phyloP scores from a whole-genome alignment of 2,329 filamentous ascomycete species.

The Coccinonectria pachysandricola region DNA sequence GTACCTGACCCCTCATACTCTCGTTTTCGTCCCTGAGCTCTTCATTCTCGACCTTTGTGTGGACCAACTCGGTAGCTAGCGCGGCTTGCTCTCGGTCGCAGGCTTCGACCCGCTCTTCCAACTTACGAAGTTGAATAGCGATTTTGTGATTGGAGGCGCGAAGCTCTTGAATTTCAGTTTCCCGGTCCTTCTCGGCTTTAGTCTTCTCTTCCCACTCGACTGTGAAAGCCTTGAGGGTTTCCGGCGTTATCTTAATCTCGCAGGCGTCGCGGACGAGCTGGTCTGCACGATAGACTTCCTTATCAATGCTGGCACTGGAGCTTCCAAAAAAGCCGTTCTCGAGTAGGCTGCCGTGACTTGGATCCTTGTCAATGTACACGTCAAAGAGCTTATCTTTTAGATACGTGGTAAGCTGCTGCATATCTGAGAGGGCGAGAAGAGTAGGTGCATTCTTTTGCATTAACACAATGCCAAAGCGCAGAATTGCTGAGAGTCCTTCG shows the following conservation, averaged over 20 bases:
- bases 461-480: constrained; percentile 88
- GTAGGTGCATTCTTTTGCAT: constrained; percentile 88
- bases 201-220: constrained; percentile 89
- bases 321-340: constrained; percentile 97
- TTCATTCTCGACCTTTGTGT: constrained; percentile 88
- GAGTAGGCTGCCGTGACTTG: constrained; percentile 82
- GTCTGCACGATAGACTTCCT: constrained; percentile 92
- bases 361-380: constrained; percentile 90
- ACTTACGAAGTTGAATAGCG: constrained; percentile 63
- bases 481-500: constrained; percentile 83
- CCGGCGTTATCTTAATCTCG: constrained; percentile 72
- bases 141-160: constrained; percentile 56
- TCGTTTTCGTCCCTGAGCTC: constrained; percentile 85
- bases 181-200: constrained; percentile 68
- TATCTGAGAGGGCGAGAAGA: constrained; percentile 78
- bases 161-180: constrained; percentile 68
- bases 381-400: constrained; percentile 93
- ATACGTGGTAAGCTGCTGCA: constrained; percentile 79
- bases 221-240: constrained; percentile 71
- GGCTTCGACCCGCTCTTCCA: constrained; percentile 82
- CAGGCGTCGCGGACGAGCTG: constrained; percentile 89
- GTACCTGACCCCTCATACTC: constrained; percentile 71
- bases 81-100: constrained; percentile 85
- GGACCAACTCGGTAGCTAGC: constrained; percentile 83
- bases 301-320: constrained; percentile 79